A percentile compares a stretch with the other conserved stretches of the same genome.
phyloP scores from a whole-genome alignment of 2,329 filamentous ascomycete genomes.

The Sporothrix variecibatus region DNA sequence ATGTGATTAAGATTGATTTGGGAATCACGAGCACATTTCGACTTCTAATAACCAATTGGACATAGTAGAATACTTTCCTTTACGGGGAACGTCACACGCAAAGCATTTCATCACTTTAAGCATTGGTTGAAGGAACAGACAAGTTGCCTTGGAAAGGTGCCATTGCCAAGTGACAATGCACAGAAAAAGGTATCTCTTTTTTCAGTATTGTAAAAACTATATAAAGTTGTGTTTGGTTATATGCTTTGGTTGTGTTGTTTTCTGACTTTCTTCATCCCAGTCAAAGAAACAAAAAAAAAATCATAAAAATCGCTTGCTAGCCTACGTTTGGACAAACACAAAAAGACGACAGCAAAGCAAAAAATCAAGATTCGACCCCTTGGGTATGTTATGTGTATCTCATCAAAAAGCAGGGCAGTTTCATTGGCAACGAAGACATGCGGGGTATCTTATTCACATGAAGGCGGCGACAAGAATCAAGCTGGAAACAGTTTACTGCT shows the following conservation, averaged over 20 bases:
- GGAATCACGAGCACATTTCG: no score
- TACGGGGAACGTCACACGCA: not conserved
- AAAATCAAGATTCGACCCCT: not conserved
- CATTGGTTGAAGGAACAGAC: not conserved
- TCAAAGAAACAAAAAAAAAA: not conserved
- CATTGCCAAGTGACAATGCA: not conserved
- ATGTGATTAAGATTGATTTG: not conserved
- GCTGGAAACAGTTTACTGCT: conserved; percentile 32
- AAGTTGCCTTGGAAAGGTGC: not conserved
- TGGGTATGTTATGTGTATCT: not conserved
- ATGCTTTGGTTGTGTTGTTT: not conserved
- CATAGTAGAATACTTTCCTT: no score
- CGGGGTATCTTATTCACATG: not conserved
- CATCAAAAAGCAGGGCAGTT: no score
- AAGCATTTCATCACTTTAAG: not conserved
- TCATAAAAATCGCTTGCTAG: conserved; percentile 2
- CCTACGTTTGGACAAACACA: not conserved
- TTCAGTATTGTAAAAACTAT: not conserved
- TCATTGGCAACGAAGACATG: no score
- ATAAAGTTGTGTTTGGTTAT: conserved; percentile 1
- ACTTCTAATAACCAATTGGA: not conserved
- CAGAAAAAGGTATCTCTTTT: conserved; percentile 8
- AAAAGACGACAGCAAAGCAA: conserved; percentile 1
- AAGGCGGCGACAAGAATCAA: not conserved
- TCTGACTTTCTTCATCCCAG: not conserved